Percentiles rank a stretch among this genome's conserved stretches.
Conservation (phyloP, 2,329 filamentous ascomycete genomes). For the Sphaceloma murrayae region DNA sequence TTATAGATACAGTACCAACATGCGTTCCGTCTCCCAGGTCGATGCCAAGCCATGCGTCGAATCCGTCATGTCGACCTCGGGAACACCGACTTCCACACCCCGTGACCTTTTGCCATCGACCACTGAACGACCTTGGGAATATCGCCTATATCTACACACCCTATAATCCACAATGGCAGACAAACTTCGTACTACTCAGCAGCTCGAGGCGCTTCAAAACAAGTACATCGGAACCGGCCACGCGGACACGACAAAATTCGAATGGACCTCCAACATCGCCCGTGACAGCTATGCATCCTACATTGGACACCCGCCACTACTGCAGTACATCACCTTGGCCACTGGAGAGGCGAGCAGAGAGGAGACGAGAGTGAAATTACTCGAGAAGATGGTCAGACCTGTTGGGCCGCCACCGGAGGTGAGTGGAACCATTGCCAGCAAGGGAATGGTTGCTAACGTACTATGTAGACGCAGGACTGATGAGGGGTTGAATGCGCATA, state of each 20-base stretch:
- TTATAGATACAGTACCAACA: too few relatives aligned
- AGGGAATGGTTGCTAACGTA: not conserved
- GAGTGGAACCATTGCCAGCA: not conserved
- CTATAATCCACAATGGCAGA: conserved; percentile 54
- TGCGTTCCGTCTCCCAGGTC: too few relatives aligned
- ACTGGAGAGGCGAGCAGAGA: conserved; percentile 69
- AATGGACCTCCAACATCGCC: conserved; percentile 92
- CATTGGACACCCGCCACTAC: conserved; percentile 76
- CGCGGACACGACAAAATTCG: conserved; percentile 92
- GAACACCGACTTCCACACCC: not conserved
- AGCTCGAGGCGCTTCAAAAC: conserved; percentile 91
- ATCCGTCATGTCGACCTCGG: too few relatives aligned
- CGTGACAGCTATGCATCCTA: conserved; percentile 87
- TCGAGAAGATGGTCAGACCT: conserved; percentile 62
- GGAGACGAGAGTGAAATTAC: conserved; percentile 68
- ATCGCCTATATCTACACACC: too few relatives aligned
- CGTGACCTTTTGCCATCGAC: too few relatives aligned
- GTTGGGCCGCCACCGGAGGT: conserved; percentile 58
- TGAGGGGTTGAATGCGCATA: too few relatives aligned
- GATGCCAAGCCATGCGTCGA: too few relatives aligned
- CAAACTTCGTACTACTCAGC: conserved; percentile 94
- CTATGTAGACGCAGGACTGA: conserved; percentile 5
- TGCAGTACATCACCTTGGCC: conserved; percentile 82
- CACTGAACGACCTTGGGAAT: too few relatives aligned
- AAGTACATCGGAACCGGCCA: conserved; percentile 95